These are phyloP conservation scores for Plectosphaerella cucumerina DNA, from an alignment of 2,329 filamentous ascomycete species.

Conservation along the genomic window DNA sequence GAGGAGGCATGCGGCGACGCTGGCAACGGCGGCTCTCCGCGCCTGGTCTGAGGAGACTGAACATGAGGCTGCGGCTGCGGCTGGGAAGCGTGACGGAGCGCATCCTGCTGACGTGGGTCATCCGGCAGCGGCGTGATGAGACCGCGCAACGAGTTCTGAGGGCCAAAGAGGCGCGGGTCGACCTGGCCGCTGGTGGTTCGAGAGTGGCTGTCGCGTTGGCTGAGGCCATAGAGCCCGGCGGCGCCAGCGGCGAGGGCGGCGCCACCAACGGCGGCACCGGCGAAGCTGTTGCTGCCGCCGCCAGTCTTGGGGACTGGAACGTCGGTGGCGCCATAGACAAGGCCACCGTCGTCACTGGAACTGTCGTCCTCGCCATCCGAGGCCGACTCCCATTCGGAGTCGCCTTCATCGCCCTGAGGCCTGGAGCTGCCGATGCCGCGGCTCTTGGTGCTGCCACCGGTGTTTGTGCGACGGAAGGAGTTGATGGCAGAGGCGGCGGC, in stretches of 20 bases:
- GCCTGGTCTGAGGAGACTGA: slow-evolving; percentile 19
- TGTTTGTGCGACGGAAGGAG: slow-evolving; percentile 32
- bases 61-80: not conserved
- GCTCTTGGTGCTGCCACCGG: slow-evolving; percentile 25
- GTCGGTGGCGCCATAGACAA: slow-evolving; percentile 36
- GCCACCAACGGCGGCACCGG: slow-evolving; percentile 34
- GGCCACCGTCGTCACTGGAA: slow-evolving; percentile 34
- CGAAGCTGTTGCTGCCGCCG: slow-evolving; percentile 8
- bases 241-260: slow-evolving; percentile 37
- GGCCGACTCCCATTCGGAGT: slow-evolving; percentile 55
- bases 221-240: slow-evolving; percentile 42
- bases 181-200: slow-evolving; percentile 39
- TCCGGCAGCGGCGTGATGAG: not conserved
- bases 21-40: slow-evolving; percentile 27
- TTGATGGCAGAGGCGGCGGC: slow-evolving; percentile 35
- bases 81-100: slow-evolving; percentile 48
- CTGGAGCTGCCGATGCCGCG: slow-evolving; percentile 38
- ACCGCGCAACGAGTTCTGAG: slow-evolving; percentile 56
- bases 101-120: not conserved
- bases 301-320: slow-evolving; percentile 3
- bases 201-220: slow-evolving; percentile 36
- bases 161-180: slow-evolving; percentile 56
- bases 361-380: slow-evolving; percentile 43
- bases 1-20: slow-evolving; percentile 21
- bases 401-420: slow-evolving; percentile 35